These are phyloP conservation scores for Aspergillus brunneoviolaceus DNA, from an alignment of 2,329 filamentous ascomycete genomes.

Conservation along the genomic window DNA sequence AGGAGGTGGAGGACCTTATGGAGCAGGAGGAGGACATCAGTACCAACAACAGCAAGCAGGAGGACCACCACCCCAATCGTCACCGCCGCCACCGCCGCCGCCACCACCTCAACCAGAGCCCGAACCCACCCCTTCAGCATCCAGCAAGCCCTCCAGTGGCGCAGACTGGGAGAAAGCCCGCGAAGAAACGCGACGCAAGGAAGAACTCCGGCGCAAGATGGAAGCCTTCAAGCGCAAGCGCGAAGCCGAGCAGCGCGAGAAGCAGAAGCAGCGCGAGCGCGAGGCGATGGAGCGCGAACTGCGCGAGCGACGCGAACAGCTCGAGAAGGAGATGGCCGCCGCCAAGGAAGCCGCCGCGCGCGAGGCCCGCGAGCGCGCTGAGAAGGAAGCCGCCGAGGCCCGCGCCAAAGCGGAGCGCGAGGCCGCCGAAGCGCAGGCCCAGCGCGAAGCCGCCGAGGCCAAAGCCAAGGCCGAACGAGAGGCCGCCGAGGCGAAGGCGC, in stretches of 20 bases:
- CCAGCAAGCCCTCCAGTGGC: slow-evolving; percentile 22
- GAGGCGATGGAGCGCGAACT: slow-evolving; percentile 43
- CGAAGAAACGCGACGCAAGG: slow-evolving; percentile 37
- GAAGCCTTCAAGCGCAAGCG: slow-evolving; percentile 38
- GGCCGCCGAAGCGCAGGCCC: slow-evolving; percentile 27
- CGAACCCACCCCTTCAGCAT: background rate
- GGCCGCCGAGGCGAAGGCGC: slow-evolving; percentile 34
- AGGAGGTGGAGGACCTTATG: background rate
- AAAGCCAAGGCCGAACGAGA: slow-evolving; percentile 17
- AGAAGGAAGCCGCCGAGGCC: slow-evolving; percentile 37
- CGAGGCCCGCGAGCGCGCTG: slow-evolving; percentile 29
- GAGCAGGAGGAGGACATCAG: background rate
- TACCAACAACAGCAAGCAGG: slow-evolving; percentile 28
- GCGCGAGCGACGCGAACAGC: slow-evolving; percentile 41
- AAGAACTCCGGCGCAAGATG: slow-evolving; percentile 40
- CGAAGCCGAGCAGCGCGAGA: slow-evolving; percentile 39
- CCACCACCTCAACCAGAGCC: background rate
- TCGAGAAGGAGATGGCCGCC: slow-evolving; percentile 39
- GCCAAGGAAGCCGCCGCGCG: slow-evolving; percentile 26
- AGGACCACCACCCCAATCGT: slow-evolving; percentile 26
- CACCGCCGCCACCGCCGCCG: slow-evolving; percentile 12
- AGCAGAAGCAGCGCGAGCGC: slow-evolving; percentile 39
- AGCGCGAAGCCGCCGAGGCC: slow-evolving; percentile 24
- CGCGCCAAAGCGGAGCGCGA: slow-evolving; percentile 35
- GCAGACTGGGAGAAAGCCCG: slow-evolving; percentile 31